Evolutionary conservation across 441 rosid genomes (phyloP).

Genomic region (Eruca vesicaria): DNA sequence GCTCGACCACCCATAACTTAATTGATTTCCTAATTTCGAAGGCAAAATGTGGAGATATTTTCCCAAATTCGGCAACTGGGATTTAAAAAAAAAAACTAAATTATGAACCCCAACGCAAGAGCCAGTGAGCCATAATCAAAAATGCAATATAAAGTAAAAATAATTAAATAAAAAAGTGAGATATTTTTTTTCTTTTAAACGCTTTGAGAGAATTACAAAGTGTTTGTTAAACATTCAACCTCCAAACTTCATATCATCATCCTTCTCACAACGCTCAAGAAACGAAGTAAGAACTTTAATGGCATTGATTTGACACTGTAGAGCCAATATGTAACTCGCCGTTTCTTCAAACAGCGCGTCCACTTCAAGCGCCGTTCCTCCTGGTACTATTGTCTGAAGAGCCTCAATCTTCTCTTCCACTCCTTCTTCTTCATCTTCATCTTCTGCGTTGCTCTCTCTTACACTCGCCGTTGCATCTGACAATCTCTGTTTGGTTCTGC

Average conservation of each 20-base stretch:
- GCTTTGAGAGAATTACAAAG: slow-evolving; percentile 5
- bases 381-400: slow-evolving; percentile 75
- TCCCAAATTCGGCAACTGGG: background rate
- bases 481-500: slow-evolving; percentile 28
- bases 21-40: background rate
- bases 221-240: slow-evolving; percentile 35
- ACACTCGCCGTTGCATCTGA: slow-evolving; percentile 18
- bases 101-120: background rate
- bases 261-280: slow-evolving; percentile 52
- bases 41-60: background rate
- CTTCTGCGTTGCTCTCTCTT: slow-evolving; percentile 11
- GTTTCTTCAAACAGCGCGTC: slow-evolving; percentile 71
- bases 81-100: background rate
- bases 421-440: slow-evolving; percentile 39
- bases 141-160: too few species aligned
- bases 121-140: too few species aligned
- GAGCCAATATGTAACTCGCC: slow-evolving; percentile 58
- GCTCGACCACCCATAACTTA: background rate
- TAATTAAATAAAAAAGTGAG: too few species aligned
- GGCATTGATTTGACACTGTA: slow-evolving; percentile 63
- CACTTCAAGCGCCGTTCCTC: slow-evolving; percentile 51
- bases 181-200: background rate
- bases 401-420: slow-evolving; percentile 60
- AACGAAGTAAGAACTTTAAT: slow-evolving; percentile 50
- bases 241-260: slow-evolving; percentile 47